Percentiles rank a stretch among this genome's conserved stretches.
These are phyloP conservation scores for Chlamydomonas schloesseri DNA, from an alignment of 139 green algal genomes.

Conservation along the genomic window DNA sequence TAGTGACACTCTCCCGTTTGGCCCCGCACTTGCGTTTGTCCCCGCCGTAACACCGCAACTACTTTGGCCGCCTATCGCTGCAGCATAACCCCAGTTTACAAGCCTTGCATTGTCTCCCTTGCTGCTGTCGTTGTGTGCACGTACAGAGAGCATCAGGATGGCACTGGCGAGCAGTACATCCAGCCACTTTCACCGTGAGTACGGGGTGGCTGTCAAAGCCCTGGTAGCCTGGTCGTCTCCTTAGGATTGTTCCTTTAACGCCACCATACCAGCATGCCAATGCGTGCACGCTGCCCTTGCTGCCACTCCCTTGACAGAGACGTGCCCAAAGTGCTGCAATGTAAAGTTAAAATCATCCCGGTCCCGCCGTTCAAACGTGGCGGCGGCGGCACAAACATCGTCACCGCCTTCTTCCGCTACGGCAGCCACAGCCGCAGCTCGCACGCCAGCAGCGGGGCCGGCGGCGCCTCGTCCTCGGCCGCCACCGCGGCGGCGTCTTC, in stretches of 20 bases:
- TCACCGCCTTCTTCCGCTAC: constrained; percentile 73
- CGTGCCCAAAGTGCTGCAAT: constrained; percentile 28
- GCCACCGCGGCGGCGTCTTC: background rate
- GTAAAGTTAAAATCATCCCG: constrained; percentile 22
- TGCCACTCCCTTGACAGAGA: background rate
- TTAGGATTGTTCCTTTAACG: too few relatives aligned
- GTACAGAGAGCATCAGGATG: constrained; percentile 45
- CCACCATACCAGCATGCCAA: too few relatives aligned
- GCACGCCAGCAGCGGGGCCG: background rate
- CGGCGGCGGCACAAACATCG: constrained; percentile 52
- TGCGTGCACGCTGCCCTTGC: too few relatives aligned
- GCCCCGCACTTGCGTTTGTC: too few relatives aligned
- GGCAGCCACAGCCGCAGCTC: background rate
- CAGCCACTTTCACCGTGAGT: constrained; percentile 60
- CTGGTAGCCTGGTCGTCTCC: too few relatives aligned
- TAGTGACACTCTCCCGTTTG: too few relatives aligned
- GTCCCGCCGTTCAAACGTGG: background rate
- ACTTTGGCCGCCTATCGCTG: too few relatives aligned
- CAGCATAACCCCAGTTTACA: too few relatives aligned
- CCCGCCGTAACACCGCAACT: too few relatives aligned
- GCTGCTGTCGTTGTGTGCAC: too few relatives aligned
- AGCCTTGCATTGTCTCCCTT: too few relatives aligned
- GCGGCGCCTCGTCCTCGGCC: background rate
- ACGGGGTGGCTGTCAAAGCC: background rate
- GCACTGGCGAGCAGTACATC: constrained; percentile 70